phyloP scores from a whole-genome alignment of 148 eudicot genomes.

The Amaranthus palmeri region DNA sequence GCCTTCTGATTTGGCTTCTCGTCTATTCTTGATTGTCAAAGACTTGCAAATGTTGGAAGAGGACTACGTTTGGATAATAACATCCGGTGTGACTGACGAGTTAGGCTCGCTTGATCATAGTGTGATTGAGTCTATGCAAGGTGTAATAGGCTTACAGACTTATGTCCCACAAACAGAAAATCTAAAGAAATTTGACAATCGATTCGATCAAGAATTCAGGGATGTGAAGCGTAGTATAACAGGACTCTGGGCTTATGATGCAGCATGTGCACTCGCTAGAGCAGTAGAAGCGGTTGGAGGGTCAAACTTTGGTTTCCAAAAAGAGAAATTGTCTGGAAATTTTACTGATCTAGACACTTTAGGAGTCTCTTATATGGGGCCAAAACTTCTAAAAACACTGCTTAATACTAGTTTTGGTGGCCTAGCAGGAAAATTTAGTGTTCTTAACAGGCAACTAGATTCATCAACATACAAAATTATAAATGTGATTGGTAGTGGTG shows the following conservation, averaged over 20 bases:
- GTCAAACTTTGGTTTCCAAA: not conserved
- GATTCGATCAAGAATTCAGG: slow-evolving; percentile 8
- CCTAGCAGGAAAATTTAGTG: slow-evolving; percentile 24
- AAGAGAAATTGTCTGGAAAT: not conserved
- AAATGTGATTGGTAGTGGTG: slow-evolving; percentile 21
- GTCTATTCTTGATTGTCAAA: slow-evolving; percentile 29
- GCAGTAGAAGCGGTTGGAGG: slow-evolving; percentile 21
- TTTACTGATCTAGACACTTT: slow-evolving; percentile 14
- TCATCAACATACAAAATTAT: slow-evolving; percentile 24
- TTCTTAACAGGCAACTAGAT: slow-evolving; percentile 21
- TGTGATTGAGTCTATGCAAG: slow-evolving; percentile 33
- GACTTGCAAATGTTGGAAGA: slow-evolving; percentile 30
- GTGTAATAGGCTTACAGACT: slow-evolving; percentile 26
- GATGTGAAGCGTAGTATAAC: slow-evolving; percentile 16
- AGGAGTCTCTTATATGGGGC: slow-evolving; percentile 26
- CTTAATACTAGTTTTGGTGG: slow-evolving; percentile 23
- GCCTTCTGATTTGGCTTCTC: slow-evolving; percentile 24
- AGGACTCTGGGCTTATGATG: slow-evolving; percentile 33
- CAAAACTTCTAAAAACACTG: slow-evolving; percentile 23
- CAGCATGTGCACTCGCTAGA: slow-evolving; percentile 26
- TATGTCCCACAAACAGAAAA: slow-evolving; percentile 21
- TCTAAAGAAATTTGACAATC: slow-evolving; percentile 10
- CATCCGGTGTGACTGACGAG: slow-evolving; percentile 20
- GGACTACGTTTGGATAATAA: slow-evolving; percentile 41
- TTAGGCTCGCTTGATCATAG: slow-evolving; percentile 14